Percentiles rank a stretch among this genome's conserved stretches.
Evolutionary conservation across 2,329 filamentous ascomycete genomes (phyloP).

Genomic region (Aspergillus texensis): DNA sequence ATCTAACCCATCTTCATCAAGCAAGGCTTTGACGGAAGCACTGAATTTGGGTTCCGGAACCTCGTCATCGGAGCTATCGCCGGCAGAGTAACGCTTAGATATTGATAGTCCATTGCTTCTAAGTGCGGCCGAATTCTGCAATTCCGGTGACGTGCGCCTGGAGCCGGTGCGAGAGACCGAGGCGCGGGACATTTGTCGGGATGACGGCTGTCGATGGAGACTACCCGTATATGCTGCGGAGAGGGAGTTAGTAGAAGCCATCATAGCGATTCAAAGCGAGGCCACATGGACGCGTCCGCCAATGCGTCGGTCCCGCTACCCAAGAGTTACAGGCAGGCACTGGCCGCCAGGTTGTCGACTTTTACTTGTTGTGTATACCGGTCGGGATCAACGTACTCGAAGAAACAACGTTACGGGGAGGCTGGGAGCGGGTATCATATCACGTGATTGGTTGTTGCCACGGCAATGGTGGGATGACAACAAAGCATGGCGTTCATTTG

Average conservation of each 20-base stretch:
- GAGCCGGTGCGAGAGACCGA: slow-evolving; percentile 38
- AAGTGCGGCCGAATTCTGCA: slow-evolving; percentile 20
- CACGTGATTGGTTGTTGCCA: slow-evolving; percentile 11
- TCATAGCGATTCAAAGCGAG: slow-evolving; percentile 24
- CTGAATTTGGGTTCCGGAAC: slow-evolving; percentile 90
- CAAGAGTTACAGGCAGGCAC: slow-evolving; percentile 1
- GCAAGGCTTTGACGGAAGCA: slow-evolving; percentile 83
- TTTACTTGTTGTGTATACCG: slow-evolving; percentile 16
- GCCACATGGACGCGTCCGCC: slow-evolving; percentile 21
- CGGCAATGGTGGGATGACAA: slow-evolving; percentile 4
- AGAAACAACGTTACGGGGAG: slow-evolving; percentile 21
- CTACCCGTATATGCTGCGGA: slow-evolving; percentile 39
- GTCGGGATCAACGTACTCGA: slow-evolving; percentile 8
- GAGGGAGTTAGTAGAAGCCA: slow-evolving; percentile 43
- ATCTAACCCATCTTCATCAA: slow-evolving; percentile 56
- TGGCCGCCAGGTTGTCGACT: slow-evolving; percentile 12
- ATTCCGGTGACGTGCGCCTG: slow-evolving; percentile 36
- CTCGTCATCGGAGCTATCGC: slow-evolving; percentile 94
- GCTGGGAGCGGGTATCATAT: slow-evolving; percentile 14
- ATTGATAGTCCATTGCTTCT: slow-evolving; percentile 24
- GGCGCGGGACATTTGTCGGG: slow-evolving; percentile 42
- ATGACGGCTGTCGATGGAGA: slow-evolving; percentile 37
- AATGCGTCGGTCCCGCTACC: slow-evolving; percentile 18
- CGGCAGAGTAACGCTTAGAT: slow-evolving; percentile 49
- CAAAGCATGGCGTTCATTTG: neutral